A percentile compares a stretch with the other conserved stretches of the same genome.
Conservation (phyloP, 768 basidiomycete species). For the Podaxis pistillaris region DNA sequence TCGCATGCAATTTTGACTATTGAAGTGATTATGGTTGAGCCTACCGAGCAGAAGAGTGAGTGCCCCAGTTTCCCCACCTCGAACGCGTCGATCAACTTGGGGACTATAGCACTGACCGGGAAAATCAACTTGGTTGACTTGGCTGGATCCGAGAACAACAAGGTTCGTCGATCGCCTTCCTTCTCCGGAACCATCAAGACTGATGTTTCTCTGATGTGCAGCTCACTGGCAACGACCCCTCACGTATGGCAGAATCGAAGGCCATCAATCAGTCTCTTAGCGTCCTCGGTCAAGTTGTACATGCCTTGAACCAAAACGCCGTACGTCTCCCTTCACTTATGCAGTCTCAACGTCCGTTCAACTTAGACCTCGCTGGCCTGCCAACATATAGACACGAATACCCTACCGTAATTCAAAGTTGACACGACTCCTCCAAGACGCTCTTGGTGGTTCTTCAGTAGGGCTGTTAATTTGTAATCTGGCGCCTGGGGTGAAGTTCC, state of each 20-base stretch:
- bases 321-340: constrained; percentile 33
- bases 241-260: constrained; percentile 84
- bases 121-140: constrained; percentile 88
- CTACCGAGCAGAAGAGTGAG: constrained; percentile 53
- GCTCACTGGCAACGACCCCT: constrained; percentile 82
- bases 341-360: not conserved
- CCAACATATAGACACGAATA: constrained; percentile 56
- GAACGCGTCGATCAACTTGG: not conserved
- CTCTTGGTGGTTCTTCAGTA: constrained; percentile 78
- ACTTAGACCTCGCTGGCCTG: not conserved
- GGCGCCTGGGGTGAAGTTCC: constrained; percentile 77
- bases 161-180: constrained; percentile 35
- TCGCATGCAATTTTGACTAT: constrained; percentile 87
- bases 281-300: constrained; percentile 84
- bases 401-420: constrained; percentile 91
- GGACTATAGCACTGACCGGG: constrained; percentile 56
- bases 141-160: constrained; percentile 91
- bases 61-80: constrained; percentile 5
- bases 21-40: constrained; percentile 57
- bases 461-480: constrained; percentile 86
- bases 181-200: not conserved
- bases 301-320: constrained; percentile 75
- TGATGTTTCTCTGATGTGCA: constrained; percentile 21
- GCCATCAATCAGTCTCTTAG: constrained; percentile 91
- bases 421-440: constrained; percentile 87